Evolutionary conservation across 306 rosid genomes (phyloP).

Genomic region (peach (Prunus persica)): DNA sequence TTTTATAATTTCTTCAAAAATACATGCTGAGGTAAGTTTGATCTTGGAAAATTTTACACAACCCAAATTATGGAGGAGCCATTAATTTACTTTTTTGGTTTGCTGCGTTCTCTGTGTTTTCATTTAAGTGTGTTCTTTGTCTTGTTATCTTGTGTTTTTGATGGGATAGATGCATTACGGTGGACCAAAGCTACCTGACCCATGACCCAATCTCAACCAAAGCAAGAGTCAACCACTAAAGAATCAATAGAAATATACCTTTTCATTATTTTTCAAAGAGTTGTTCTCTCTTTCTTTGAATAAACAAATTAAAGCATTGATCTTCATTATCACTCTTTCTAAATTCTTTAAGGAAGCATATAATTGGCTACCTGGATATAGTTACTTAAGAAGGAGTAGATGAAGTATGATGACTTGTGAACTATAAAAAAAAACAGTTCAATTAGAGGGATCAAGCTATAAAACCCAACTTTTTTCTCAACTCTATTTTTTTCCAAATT

Average conservation of each 20-base stretch:
- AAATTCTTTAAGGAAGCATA: conserved; percentile 17
- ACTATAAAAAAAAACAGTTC: background rate
- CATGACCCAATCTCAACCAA: conserved; percentile 42
- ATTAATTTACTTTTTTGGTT: background rate
- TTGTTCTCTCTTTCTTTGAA: conserved; percentile 14
- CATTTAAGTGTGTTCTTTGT: conserved; percentile 43
- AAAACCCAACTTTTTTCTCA: background rate
- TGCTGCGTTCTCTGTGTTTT: conserved; percentile 24
- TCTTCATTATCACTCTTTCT: conserved; percentile 13
- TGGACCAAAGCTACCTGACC: conserved; percentile 59
- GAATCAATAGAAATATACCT: conserved; percentile 26
- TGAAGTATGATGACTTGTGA: background rate
- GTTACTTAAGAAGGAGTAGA: background rate
- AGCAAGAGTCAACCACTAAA: conserved; percentile 71
- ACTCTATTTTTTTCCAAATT: background rate
- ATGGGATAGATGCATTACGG: conserved; percentile 45
- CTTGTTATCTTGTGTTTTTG: conserved; percentile 39
- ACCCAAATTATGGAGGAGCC: background rate
- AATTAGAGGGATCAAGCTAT: background rate
- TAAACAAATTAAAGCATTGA: conserved; percentile 7
- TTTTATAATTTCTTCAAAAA: no score
- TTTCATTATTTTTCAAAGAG: conserved; percentile 10
- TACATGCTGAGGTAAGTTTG: no score
- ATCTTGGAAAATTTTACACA: no score
- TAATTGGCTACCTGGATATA: background rate